These are phyloP conservation scores for Sporothrix variecibatus DNA, from an alignment of 2,329 filamentous ascomycete genomes.

Conservation along the genomic window DNA sequence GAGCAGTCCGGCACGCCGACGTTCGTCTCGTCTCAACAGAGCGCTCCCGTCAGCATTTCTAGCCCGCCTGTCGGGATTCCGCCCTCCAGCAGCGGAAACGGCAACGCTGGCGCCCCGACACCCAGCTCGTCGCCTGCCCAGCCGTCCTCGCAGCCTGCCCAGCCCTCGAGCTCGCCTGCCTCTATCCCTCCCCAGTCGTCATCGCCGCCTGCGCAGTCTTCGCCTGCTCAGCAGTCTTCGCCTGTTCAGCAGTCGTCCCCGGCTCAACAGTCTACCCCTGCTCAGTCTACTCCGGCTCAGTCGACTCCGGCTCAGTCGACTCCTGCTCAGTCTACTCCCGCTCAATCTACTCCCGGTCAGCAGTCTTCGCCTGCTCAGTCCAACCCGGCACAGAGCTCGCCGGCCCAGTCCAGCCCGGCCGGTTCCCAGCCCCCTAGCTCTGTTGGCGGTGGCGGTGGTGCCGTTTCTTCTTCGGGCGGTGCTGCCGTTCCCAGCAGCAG, in stretches of 20 bases:
- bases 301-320: background rate
- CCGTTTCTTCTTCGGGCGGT: background rate
- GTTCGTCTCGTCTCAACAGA: constrained; percentile 27
- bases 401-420: background rate
- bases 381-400: background rate
- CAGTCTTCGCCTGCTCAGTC: background rate
- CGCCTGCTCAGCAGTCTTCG: background rate
- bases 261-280: background rate
- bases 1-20: constrained; percentile 17
- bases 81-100: background rate
- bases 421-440: background rate
- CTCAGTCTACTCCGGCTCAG: background rate
- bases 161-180: background rate
- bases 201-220: background rate
- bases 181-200: background rate
- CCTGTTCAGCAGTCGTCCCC: background rate
- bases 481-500: background rate
- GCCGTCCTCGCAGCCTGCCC: background rate
- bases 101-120: background rate
- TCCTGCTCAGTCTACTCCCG: background rate
- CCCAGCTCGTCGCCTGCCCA: background rate
- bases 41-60: constrained; percentile 10
- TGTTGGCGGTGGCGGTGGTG: background rate
- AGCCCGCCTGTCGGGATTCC: constrained; percentile 16
- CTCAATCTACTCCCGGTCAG: background rate